These are phyloP conservation scores for Chrysoporthe cubensis DNA, from an alignment of 2,329 filamentous ascomycete genomes.

Conservation along the genomic window DNA sequence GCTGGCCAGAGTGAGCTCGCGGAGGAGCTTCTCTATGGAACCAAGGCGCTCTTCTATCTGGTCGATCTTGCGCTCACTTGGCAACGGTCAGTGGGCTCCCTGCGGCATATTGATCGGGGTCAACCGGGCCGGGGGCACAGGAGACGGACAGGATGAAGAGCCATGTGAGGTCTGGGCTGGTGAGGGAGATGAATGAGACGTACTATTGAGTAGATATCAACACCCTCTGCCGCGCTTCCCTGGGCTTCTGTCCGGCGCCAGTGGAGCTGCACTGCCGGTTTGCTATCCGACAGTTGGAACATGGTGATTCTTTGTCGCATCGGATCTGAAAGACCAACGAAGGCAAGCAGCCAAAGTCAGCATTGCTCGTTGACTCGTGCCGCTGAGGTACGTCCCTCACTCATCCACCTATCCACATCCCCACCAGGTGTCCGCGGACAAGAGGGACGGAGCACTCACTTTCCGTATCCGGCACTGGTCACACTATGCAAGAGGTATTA, in stretches of 20 bases:
- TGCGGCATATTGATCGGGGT: background rate
- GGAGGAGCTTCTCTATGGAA: slow-evolving; percentile 50
- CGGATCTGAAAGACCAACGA: slow-evolving; percentile 50
- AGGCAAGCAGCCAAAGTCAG: background rate
- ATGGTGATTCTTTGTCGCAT: slow-evolving; percentile 62
- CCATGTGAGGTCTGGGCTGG: background rate
- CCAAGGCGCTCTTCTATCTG: slow-evolving; percentile 49
- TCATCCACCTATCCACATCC: background rate
- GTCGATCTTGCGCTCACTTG: slow-evolving; percentile 58
- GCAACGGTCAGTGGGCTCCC: slow-evolving; percentile 17
- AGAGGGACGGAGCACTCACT: slow-evolving; percentile 33
- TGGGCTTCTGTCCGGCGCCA: slow-evolving; percentile 57
- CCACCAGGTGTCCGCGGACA: slow-evolving; percentile 27
- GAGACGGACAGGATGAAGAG: slow-evolving; percentile 5
- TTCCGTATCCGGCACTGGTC: slow-evolving; percentile 46
- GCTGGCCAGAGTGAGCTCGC: slow-evolving; percentile 43
- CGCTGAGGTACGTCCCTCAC: slow-evolving; percentile 5
- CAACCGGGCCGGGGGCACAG: background rate
- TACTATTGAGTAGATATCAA: slow-evolving; percentile 66
- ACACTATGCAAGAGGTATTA: slow-evolving; percentile 35
- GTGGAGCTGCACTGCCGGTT: slow-evolving; percentile 59
- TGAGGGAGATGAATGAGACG: slow-evolving; percentile 1
- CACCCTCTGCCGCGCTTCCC: slow-evolving; percentile 59
- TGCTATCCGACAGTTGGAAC: slow-evolving; percentile 60
- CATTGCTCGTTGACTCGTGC: background rate